Evolutionary conservation across 2,329 filamentous ascomycete genomes (phyloP), one percentile per base, ranked within the genome.

Genomic region (Hypomyces rosellus): DNA sequence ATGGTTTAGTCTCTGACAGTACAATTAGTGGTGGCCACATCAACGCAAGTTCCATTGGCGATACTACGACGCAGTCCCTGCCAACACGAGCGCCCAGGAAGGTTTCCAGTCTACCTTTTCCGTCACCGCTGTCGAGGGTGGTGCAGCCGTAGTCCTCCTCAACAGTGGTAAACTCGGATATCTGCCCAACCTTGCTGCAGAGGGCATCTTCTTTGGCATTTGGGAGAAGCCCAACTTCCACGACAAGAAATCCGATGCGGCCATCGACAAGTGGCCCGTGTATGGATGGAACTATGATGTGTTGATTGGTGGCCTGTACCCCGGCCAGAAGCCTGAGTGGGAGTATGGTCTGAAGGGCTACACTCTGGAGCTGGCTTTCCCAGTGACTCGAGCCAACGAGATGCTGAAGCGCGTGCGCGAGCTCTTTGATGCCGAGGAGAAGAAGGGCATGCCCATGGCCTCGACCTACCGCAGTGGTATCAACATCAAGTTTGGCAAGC

Each of bases 211-310:
- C 57, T 78, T 77, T 56, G 61, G 61, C 4, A 60, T 71, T 5
- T 78, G 74, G 75, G 67, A 68, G n/a, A 64, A 66, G 46, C 75
- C 74, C 49, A 77, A 78, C 63, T 78, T 78, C 63, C 74, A 65
- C 52, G 74, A 77, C 51, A 78, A 77, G 65, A 67, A 63, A 13
- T 76, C 71, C 30, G 65, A 74, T 60, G 49, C 65, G 47, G 54
- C 63, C n/a, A 70, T 77, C 49, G 58, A 57, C 0, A 54, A 65
- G 3, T 77, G 74, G 73, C 75, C 75, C 14, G 74, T 77, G 22
- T 76, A 76, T 54, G 75, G 75, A 11, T 77, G 71, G 68, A 76
- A 77, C 63, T 76, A 78, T 57, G 74, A 77, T 57, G 73, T 78
- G 9, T 65, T 78, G 13, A 77, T 78, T 51, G 75, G 75, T 14